Base-by-base conservation (phyloP, 148 eudicot species). In the Arbutus unedo region DNA sequence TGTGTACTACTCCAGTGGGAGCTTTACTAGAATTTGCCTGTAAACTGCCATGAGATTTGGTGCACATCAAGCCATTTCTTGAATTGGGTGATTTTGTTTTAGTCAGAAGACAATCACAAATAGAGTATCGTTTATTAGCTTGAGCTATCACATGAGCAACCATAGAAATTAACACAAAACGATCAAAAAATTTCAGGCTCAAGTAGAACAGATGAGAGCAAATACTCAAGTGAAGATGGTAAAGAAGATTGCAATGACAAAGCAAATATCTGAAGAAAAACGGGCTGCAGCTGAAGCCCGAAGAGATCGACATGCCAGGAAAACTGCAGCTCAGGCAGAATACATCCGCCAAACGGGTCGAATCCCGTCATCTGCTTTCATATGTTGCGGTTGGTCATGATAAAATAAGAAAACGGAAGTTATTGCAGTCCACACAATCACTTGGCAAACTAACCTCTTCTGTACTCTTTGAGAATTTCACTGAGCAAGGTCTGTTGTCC, bases 311-410 rank as follows among this genome's bases (percentile, higher is more conserved):
- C 85, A 90, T 38, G 95, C 95, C 19, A 94, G 90, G 67, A 91
- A 84, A 87, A 88, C 92, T 38, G 88, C 94, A 5, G 91, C 91
- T 21, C 92, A 85, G 86, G 97, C 88, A 41, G 97, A 94, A 85
- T 90, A 91, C 80, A 93, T 96, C 38, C 91, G 97, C 77, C 91
- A 90, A 88, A 94, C 97, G 2, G 99, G 99, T 74, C 95, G 90
- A 4, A 86, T 88, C 47, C 97, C 98, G 25, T 77, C 95, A 1
- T 79, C 92, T 11, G 86, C 91, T 47, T 86, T 88, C 81, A 60
- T 83, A 56, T 96, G 98, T 79, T 96, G 99, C 85, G 97, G 95
- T 43, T 89, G 93, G 77, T 88, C 87, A 83, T 87, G 78, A 76
- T 90, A 85, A 74, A 83, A 50, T 78, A 10, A 9, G 50, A 0